Percentiles rank a stretch among this genome's conserved stretches.
phyloP scores from a whole-genome alignment of 805 yeast genomes.

The Yarrowia sp. region DNA sequence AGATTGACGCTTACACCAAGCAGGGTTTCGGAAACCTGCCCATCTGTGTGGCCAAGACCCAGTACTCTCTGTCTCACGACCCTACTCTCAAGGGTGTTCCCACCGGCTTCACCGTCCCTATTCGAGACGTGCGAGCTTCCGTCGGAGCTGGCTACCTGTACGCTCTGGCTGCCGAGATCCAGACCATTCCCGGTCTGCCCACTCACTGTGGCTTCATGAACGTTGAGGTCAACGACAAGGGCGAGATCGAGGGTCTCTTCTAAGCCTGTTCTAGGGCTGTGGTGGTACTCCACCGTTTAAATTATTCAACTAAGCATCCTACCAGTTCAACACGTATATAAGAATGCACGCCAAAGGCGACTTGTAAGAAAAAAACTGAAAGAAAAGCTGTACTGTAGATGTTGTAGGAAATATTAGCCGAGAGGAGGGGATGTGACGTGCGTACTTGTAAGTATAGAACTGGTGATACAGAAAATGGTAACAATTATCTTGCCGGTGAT shows the following conservation, averaged over 20 bases:
- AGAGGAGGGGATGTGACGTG: too few species aligned
- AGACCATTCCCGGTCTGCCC: slow-evolving; percentile 96
- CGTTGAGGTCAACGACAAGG: slow-evolving; percentile 88
- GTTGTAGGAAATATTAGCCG: too few species aligned
- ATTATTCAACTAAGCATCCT: slow-evolving; percentile 25
- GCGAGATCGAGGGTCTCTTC: slow-evolving; percentile 90
- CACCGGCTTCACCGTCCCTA: slow-evolving; percentile 87
- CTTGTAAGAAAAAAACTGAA: neutral
- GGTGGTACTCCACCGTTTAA: slow-evolving; percentile 6
- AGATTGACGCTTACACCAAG: slow-evolving; percentile 73
- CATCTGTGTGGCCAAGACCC: slow-evolving; percentile 96
- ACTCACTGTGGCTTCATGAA: slow-evolving; percentile 96
- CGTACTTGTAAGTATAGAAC: too few species aligned
- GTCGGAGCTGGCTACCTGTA: slow-evolving; percentile 96
- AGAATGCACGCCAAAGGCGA: slow-evolving; percentile 24
- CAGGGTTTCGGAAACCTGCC: slow-evolving; percentile 93
- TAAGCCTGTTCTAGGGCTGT: too few species aligned
- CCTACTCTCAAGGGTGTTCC: slow-evolving; percentile 94
- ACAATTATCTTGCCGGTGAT: too few species aligned
- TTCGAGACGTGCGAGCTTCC: slow-evolving; percentile 89
- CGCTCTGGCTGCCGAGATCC: slow-evolving; percentile 94
- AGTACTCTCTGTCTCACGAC: slow-evolving; percentile 93
- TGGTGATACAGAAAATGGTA: too few species aligned
- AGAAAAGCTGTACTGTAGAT: neutral
- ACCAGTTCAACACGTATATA: slow-evolving; percentile 26